Percentiles rank a stretch among this genome's conserved stretches.
Evolutionary conservation across 2,329 filamentous ascomycete genomes (phyloP).

Genomic region (Botrytis squamosa): DNA sequence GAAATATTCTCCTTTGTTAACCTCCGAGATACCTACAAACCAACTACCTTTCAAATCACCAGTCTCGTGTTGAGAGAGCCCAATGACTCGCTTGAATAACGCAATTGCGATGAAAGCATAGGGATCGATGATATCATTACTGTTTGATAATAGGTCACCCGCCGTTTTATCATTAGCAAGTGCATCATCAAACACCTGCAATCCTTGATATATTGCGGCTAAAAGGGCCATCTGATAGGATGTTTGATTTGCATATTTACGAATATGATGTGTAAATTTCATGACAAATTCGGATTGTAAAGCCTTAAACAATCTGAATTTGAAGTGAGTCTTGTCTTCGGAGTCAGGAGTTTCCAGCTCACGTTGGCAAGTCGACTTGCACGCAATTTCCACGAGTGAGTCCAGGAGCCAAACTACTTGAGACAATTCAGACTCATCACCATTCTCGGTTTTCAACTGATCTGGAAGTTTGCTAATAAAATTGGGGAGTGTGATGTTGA

Average conservation of each 20-base stretch:
- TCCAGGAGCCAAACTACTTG: slow-evolving; percentile 27
- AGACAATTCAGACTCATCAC: slow-evolving; percentile 21
- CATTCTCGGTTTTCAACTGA: slow-evolving; percentile 13
- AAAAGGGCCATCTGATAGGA: slow-evolving; percentile 31
- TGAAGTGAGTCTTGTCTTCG: slow-evolving; percentile 20
- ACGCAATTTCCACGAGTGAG: slow-evolving; percentile 30
- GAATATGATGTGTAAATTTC: slow-evolving; percentile 23
- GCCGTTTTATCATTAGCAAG: slow-evolving; percentile 21
- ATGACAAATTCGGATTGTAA: slow-evolving; percentile 27
- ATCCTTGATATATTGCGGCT: slow-evolving; percentile 29
- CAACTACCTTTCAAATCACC: slow-evolving; percentile 8
- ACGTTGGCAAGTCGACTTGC: slow-evolving; percentile 25
- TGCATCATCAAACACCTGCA: slow-evolving; percentile 32
- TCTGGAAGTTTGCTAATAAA: slow-evolving; percentile 34
- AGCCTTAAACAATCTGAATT: slow-evolving; percentile 32
- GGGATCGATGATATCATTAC: slow-evolving; percentile 19
- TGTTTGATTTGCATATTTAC: slow-evolving; percentile 25
- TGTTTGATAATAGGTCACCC: background rate
- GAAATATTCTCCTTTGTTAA: slow-evolving; percentile 12
- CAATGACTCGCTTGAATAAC: slow-evolving; percentile 25
- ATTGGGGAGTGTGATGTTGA: slow-evolving; percentile 30
- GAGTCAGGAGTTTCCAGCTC: slow-evolving; percentile 15
- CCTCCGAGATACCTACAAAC: slow-evolving; percentile 23
- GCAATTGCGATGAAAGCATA: slow-evolving; percentile 28
- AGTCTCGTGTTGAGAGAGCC: slow-evolving; percentile 18